phyloP scores from a whole-genome alignment of 2,329 filamentous ascomycete species.

The Monosporascus sp. region DNA sequence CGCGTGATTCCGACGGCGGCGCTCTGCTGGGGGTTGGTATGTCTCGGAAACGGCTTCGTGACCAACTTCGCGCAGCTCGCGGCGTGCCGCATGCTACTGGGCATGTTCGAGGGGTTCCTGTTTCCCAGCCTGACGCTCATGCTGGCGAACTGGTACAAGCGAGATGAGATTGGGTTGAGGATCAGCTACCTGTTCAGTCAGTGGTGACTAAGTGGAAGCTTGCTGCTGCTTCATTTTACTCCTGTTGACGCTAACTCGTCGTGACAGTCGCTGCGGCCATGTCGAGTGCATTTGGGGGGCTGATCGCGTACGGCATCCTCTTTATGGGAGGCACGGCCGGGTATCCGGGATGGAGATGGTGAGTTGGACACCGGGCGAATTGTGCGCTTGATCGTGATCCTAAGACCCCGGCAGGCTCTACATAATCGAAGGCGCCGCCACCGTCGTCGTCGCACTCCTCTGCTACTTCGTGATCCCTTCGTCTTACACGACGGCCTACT shows the following conservation, averaged over 20 bases:
- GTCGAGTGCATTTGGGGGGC: conserved; percentile 12
- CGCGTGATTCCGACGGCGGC: conserved; percentile 12
- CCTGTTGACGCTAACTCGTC: background rate
- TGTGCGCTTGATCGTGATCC: background rate
- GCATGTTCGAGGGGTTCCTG: conserved; percentile 14
- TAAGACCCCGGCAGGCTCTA: conserved; percentile 9
- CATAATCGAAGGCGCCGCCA: conserved; percentile 13
- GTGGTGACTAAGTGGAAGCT: background rate
- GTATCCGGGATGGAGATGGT: conserved; percentile 16
- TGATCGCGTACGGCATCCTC: conserved; percentile 13
- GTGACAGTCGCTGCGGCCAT: conserved; percentile 8
- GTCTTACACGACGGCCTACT: conserved; percentile 15
- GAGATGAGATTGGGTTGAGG: conserved; percentile 14
- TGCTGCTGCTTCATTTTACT: no score
- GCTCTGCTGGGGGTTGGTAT: conserved; percentile 10
- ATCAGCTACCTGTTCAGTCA: conserved; percentile 14
- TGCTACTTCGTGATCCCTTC: conserved; percentile 14
- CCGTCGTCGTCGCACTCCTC: conserved; percentile 5
- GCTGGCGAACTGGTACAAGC: conserved; percentile 16
- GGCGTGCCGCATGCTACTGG: conserved; percentile 12
- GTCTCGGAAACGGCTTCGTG: conserved; percentile 14
- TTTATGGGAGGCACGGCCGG: conserved; percentile 13
- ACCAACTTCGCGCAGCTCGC: conserved; percentile 12
- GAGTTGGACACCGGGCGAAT: background rate
- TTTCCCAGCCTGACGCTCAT: conserved; percentile 14